Evolutionary conservation across 2,329 filamentous ascomycete genomes (phyloP).

Genomic region (Aspergillus sp.): DNA sequence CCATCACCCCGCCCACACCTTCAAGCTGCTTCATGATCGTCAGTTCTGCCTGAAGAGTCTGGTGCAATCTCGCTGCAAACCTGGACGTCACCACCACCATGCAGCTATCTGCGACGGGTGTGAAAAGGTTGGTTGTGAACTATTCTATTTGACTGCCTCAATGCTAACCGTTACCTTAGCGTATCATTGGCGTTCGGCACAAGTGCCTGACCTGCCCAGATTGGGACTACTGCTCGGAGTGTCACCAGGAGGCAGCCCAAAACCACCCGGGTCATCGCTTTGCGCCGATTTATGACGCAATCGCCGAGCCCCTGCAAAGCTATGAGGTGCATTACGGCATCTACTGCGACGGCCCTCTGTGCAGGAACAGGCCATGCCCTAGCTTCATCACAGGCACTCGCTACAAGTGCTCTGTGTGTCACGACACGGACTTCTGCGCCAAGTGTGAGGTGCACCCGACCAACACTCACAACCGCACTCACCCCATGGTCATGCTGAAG

Average conservation of each 20-base stretch:
- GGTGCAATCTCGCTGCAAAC: constrained; percentile 68
- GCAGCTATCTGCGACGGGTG: constrained; percentile 94
- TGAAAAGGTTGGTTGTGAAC: constrained; percentile 60
- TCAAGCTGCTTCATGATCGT: constrained; percentile 56
- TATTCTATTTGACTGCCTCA: not conserved
- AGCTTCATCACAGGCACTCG: constrained; percentile 76
- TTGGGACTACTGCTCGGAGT: constrained; percentile 89
- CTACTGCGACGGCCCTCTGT: constrained; percentile 92
- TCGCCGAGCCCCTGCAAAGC: constrained; percentile 50
- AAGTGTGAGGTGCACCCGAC: constrained; percentile 85
- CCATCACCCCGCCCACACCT: constrained; percentile 85
- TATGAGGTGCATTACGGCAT: constrained; percentile 73
- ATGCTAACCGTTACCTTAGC: constrained; percentile 46
- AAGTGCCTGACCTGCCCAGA: constrained; percentile 97
- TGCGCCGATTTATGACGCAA: constrained; percentile 77
- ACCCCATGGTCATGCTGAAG: constrained; percentile 96
- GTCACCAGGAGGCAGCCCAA: constrained; percentile 65
- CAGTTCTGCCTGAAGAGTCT: constrained; percentile 63
- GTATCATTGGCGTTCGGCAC: constrained; percentile 85
- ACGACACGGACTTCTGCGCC: constrained; percentile 93
- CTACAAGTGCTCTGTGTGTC: constrained; percentile 96
- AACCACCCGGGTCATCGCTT: constrained; percentile 86
- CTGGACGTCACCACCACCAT: constrained; percentile 80
- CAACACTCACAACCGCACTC: constrained; percentile 89
- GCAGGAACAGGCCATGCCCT: constrained; percentile 55